phyloP scores from a whole-genome alignment of 2,329 filamentous ascomycete genomes.

The Chlorencoelia australis region DNA sequence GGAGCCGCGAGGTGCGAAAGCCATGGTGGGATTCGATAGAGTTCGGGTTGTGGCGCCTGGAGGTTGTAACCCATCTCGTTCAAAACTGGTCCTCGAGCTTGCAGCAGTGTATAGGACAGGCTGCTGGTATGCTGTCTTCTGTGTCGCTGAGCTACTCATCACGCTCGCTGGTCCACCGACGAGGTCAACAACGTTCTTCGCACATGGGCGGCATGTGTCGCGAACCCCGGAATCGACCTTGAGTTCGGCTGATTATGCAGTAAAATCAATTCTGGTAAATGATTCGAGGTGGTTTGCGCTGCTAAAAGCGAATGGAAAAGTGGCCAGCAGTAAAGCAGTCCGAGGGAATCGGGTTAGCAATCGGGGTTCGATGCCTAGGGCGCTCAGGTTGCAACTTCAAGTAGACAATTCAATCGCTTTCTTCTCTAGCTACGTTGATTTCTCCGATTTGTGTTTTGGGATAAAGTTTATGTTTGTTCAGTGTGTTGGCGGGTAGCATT shows the following conservation, averaged over 20 bases:
- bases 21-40: slow-evolving; percentile 43
- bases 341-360: too few relatives aligned
- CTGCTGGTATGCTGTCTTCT: slow-evolving; percentile 41
- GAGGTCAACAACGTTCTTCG: slow-evolving; percentile 20
- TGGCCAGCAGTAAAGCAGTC: too few relatives aligned
- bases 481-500: too few relatives aligned
- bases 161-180: slow-evolving; percentile 32
- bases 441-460: too few relatives aligned
- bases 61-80: slow-evolving; percentile 47
- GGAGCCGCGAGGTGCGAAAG: slow-evolving; percentile 55
- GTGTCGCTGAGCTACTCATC: slow-evolving; percentile 44
- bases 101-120: slow-evolving; percentile 30
- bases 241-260: slow-evolving; percentile 10
- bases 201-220: slow-evolving; percentile 24
- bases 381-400: too few relatives aligned
- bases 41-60: slow-evolving; percentile 37
- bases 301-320: too few relatives aligned
- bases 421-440: too few relatives aligned
- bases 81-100: slow-evolving; percentile 39
- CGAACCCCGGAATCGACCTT: slow-evolving; percentile 12
- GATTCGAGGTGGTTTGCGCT: background rate
- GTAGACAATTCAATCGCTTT: too few relatives aligned
- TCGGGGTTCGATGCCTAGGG: too few relatives aligned
- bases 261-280: background rate
- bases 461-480: too few relatives aligned